Conservation (phyloP, 768 basidiomycete genomes). For the Mycena capillaripes region DNA sequence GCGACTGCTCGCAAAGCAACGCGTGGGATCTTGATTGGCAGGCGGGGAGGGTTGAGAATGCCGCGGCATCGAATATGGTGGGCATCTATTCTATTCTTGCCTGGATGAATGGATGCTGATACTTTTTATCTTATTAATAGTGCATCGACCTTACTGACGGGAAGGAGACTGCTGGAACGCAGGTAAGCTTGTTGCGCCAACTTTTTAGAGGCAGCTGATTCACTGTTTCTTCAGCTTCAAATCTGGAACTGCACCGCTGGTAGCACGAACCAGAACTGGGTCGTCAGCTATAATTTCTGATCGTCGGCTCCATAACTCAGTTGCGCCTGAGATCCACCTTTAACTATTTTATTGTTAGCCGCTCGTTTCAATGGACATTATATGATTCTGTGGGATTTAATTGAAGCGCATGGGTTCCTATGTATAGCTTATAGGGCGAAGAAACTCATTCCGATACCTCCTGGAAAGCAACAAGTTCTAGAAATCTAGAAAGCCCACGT, state of each 20-base stretch:
- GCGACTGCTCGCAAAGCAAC: not conserved
- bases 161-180: not conserved
- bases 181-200: not conserved
- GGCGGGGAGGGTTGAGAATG: not conserved
- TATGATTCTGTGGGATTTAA: no score
- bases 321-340: no score
- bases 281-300: not conserved
- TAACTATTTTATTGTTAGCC: no score
- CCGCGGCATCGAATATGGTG: not conserved
- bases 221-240: not conserved
- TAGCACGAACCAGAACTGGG: not conserved
- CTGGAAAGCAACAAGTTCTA: no score
- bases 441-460: no score
- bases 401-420: no score
- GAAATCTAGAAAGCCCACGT: no score
- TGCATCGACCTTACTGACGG: slow-evolving; percentile 2
- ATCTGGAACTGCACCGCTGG: not conserved
- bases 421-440: no score
- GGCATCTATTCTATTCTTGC: not conserved
- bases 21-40: not conserved
- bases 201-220: not conserved
- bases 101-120: not conserved
- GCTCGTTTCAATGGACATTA: no score
- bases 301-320: no score
- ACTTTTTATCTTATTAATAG: not conserved